These are phyloP conservation scores for Phycomyces blakesleeanus DNA, from an alignment of 192 early-diverging fungal genomes.

Conservation along the genomic window DNA sequence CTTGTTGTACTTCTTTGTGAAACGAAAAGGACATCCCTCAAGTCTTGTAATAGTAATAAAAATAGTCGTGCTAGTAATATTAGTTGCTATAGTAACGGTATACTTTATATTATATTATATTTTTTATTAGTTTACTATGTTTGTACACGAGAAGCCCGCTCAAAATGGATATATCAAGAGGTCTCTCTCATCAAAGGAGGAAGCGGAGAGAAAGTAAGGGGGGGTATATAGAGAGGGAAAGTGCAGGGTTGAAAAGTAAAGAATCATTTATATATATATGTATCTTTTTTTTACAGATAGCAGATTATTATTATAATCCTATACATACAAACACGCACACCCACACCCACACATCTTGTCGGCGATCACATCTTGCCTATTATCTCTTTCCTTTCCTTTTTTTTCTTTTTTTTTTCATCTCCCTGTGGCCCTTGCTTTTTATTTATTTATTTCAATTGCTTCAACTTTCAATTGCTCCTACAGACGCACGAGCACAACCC, in stretches of 20 bases:
- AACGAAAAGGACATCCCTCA: no score
- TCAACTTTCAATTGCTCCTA: neutral
- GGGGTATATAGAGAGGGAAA: no score
- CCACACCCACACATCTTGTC: neutral
- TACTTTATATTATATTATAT: neutral
- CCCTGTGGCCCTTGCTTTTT: neutral
- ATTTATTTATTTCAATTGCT: neutral
- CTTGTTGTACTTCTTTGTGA: no score
- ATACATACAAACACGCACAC: no score
- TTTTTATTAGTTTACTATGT: neutral
- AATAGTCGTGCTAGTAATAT: no score
- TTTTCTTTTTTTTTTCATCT: slow-evolving; percentile 6
- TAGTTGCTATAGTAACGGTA: neutral
- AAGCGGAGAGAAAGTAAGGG: no score
- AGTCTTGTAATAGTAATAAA: no score
- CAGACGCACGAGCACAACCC: neutral
- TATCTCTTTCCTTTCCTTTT: no score
- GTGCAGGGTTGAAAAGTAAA: neutral
- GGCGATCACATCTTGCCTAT: neutral
- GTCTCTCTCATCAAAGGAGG: neutral
- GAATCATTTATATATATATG: neutral
- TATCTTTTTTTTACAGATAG: neutral
- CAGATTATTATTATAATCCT: no score
- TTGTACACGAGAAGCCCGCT: neutral
- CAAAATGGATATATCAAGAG: slow-evolving; percentile 4